Percentiles rank a stretch among this genome's conserved stretches.
Evolutionary conservation across 192 early-diverging fungal genomes (phyloP).

Genomic region (Jimgerdemannia lactiflua): DNA sequence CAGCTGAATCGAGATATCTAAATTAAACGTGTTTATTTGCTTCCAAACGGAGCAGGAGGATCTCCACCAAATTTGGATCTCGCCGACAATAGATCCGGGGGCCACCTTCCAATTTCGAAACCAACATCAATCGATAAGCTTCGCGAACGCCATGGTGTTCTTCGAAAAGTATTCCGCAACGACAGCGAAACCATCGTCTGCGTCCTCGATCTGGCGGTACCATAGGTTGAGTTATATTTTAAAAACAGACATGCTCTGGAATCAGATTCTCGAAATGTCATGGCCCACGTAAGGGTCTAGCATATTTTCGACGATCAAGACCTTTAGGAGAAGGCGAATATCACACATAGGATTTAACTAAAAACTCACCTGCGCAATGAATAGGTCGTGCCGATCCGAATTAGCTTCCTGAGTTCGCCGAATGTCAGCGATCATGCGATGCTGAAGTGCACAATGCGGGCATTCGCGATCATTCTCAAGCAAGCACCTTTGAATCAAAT

Average conservation of each 20-base stretch:
- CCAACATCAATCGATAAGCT: slow-evolving; percentile 43
- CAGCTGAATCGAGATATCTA: no score
- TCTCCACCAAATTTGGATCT: no score
- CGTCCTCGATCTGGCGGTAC: slow-evolving; percentile 57
- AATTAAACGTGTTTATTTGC: no score
- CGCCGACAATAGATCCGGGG: no score
- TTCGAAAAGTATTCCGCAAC: slow-evolving; percentile 92
- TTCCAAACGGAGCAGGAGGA: no score
- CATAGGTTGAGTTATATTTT: no score
- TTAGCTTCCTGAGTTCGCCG: slow-evolving; percentile 72
- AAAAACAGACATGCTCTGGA: no score
- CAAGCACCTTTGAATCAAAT: slow-evolving; percentile 31
- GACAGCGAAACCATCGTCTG: slow-evolving; percentile 82
- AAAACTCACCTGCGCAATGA: slow-evolving; percentile 64
- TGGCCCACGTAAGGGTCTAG: no score
- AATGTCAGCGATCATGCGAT: slow-evolving; percentile 80
- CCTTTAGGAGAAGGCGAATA: no score
- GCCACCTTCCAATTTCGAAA: no score
- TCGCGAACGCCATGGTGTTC: slow-evolving; percentile 70
- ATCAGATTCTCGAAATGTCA: no score
- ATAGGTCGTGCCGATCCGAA: slow-evolving; percentile 76
- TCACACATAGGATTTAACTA: neutral
- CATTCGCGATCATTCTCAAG: slow-evolving; percentile 59
- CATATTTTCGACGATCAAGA: no score
- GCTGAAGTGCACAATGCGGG: slow-evolving; percentile 82